Evolutionary conservation across 805 yeast species (phyloP).

Genomic region (Candida cerambycidarum): DNA sequence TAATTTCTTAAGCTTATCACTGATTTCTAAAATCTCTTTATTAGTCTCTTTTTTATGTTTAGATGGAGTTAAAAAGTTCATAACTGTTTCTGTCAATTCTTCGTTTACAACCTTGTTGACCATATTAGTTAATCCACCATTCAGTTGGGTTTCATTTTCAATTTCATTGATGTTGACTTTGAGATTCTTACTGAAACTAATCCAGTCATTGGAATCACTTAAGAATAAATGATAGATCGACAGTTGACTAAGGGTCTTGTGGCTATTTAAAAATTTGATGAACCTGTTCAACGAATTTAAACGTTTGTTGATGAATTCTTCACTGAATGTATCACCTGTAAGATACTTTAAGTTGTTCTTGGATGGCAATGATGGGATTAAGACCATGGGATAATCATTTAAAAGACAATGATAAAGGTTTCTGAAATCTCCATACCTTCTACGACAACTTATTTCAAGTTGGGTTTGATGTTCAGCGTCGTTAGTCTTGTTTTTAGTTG

Average conservation of each 20-base stretch:
- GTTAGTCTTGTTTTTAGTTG: slow-evolving; percentile 16
- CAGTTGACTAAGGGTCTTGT: slow-evolving; percentile 69
- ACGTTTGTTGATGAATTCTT: slow-evolving; percentile 79
- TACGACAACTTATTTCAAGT: slow-evolving; percentile 52
- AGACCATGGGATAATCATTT: slow-evolving; percentile 79
- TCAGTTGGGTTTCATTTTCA: slow-evolving; percentile 10
- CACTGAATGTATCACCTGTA: slow-evolving; percentile 88
- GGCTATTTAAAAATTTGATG: slow-evolving; percentile 67
- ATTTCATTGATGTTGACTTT: slow-evolving; percentile 30
- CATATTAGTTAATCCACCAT: slow-evolving; percentile 21
- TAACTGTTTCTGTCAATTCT: slow-evolving; percentile 85
- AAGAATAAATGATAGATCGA: slow-evolving; percentile 69
- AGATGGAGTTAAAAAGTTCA: slow-evolving; percentile 85
- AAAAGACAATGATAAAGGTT: slow-evolving; percentile 70
- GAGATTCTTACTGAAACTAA: slow-evolving; percentile 58
- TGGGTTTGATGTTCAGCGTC: no score
- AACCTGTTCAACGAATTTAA: slow-evolving; percentile 79
- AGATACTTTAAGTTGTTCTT: slow-evolving; percentile 87
- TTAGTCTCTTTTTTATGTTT: slow-evolving; percentile 70
- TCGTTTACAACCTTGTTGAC: slow-evolving; percentile 49
- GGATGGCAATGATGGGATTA: slow-evolving; percentile 93
- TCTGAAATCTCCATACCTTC: slow-evolving; percentile 87
- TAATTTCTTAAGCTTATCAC: slow-evolving; percentile 76
- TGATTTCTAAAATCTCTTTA: slow-evolving; percentile 60
- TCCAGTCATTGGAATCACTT: slow-evolving; percentile 71